Base-by-base conservation (phyloP, 768 basidiomycete species). In the Cubamyces lactineus region DNA sequence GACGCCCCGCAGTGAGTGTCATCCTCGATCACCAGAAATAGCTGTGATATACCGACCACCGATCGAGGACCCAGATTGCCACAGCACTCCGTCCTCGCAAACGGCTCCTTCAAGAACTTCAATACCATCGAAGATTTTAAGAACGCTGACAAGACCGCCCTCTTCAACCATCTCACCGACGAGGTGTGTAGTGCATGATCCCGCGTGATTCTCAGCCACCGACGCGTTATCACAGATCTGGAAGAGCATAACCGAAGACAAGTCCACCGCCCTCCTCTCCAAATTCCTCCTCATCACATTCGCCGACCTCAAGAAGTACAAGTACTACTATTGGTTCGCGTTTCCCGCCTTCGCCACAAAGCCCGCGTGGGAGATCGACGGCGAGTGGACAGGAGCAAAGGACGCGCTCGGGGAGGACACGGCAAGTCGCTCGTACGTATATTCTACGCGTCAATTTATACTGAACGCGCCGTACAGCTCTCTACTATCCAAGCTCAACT, bases 101-200 rank as follows among this genome's bases (percentile, higher is more conserved):
- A 68, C 4, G 97, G 96, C 41, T 78, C 80, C 11, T 80, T 97
- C 69, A 95, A 92, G 82, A 98, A 98, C 74, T 98, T 86, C 78
- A 99, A 98, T 72, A 98, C 96, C 9, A 91, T 98, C 67, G 95
- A 98, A 67, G 94, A 97, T 12, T 98, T 98, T 79, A 94, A 89
- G 69, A 84, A 86, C 7, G 88, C 91, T 0, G 88, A 94, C 69
- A 99, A 99, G 81, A 85, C 88, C 6, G 83, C 85, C n/a, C 74
- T 97, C 17, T 94, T 98, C 76, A 90, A 91, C 59, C 70, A 80
- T 28, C 73, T 89, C 62, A 86, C 88, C 0, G 82, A 88, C 63
- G 80, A 87, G 77, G 92, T 92, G 63, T 63, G 68, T 53, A 57
- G 30, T 21, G 34, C n/a, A 26, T 24, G 38, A 50, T 39, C 15